Base-by-base conservation (phyloP, 345 rosid species). In the Aegle marmelos region DNA sequence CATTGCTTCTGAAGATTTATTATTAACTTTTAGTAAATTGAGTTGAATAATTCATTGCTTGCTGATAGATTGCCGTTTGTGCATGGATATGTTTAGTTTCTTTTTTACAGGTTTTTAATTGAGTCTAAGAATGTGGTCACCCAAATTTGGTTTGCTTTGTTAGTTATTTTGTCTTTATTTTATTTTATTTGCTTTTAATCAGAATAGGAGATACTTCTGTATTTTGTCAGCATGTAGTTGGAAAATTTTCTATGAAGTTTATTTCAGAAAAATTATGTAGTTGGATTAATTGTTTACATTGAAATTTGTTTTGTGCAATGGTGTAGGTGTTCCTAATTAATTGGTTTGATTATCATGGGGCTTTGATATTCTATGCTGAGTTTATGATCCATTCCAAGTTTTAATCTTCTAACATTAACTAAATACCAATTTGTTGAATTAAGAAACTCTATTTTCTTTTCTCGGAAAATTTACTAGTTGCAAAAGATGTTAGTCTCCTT, bases 1-100 rank as follows among this genome's bases (percentile, higher is more conserved):
- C 50, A 65, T 75, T 36, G 66, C 19, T 79, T 67, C 62, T 60
- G 37, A 2, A 45, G 31, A 19, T 61, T n/a, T 68, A 64, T n/a
- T 68, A 16, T 7, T 45, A 13, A 68, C 36, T 34, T 19, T 70
- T 62, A 28, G 17, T 73, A 33, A 68, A 39, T 56, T 37, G n/a
- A 6, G 64, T 34, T 53, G 59, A 70, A 70, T 70, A 65, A 31
- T 34, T 4, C 22, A 8, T 34, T 65, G 27, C 25, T 9, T 34
- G 7, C 24, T 2, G 25, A 21, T 33, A 65, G 27, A 9, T 34
- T 65, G 36, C 9, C 36, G 48, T 65, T 34, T 65, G 48, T 64
- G 13, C 21, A 19, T 33, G 41, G 68, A 64, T 21, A 33, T 64
- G 7, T 65, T 65, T 36, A 65, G n/a, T 17, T 19, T 53, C 57